Base-by-base conservation (phyloP, 371 early-diverging fungal genomes). In the Syncephalastrum monosporum region DNA sequence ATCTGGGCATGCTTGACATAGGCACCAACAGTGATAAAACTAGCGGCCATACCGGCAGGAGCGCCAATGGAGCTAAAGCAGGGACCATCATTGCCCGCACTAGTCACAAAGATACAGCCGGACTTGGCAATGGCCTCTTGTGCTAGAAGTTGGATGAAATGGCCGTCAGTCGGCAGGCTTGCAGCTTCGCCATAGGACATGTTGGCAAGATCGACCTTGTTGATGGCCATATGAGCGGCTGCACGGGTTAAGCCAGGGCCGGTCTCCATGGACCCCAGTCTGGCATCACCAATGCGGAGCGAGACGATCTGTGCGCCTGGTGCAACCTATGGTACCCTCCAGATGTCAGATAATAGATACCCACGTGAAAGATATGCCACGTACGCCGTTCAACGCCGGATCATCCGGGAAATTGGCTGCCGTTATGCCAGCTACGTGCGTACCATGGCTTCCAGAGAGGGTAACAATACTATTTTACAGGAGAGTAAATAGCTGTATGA, bases 11-110 rank as follows among this genome's bases (percentile, higher is more conserved):
- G 84, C 49, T 87, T 90, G 16, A 92, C 92, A 62, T 91, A 94
- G 0, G 98, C 98, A 33, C 98, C 98, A 2, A 97, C 98, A 16
- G 92, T 85, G 25, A 96, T 88, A 25, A 94, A 72, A 24, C 82
- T 86, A 43, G 69, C 77, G 60, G 63, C 72, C 77, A 68, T 92
- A 50, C 96, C 95, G 38, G 90, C 94, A 1, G 97, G 97, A 0
- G 95, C 83, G 42, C 96, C 93, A 53, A 85, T 82, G 0, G 97
- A 93, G 33, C 89, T 82, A 57, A 91, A 78, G 15, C 89, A 91
- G 4, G 98, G 97, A 4, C 98, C 98, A 49, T 85, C 88, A 65
- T 97, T 97, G 12, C 98, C 96, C 2, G 94, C 96, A 47, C 92
- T 90, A 8, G 91, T 79, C 10, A 96, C 89, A 74, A 98, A 90